Evolutionary conservation across 2,329 filamentous ascomycete genomes (phyloP), one percentile per base, ranked within the genome.

Genomic region (Salinomyces thailandicus): DNA sequence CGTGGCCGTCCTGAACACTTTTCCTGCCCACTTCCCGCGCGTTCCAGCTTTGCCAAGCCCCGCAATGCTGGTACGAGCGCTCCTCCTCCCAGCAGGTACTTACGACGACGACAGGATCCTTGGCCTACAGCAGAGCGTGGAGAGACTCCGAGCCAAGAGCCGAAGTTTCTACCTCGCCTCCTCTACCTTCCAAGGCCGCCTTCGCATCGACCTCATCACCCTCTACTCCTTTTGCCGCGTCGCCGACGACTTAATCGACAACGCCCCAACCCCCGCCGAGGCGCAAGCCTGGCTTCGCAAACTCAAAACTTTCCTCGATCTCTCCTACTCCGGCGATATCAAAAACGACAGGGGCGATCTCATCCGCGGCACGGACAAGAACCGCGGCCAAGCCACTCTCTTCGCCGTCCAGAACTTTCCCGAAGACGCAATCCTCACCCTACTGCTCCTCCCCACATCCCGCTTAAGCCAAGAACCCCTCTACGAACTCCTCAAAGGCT

Each of bases 141-240:
- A 50, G 1, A 68, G 74, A 5, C 59, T 85, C 5, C 61, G 68
- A 33, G 66, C 63, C 37, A 85, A 85, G 51, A 85, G 79, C 47
- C 69, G 79, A 32, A 84, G 79, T 48, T 85, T 85, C 54, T 83
- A 81, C 46, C 62, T 85, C 5, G 81, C 80, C 0, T 82, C 77
- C 44, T 73, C 76, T 0, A 72, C 76, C 0, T 85, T 86, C 45
- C 68, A 74, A 26, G 79, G 79, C 1, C 69, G 75, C 16, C 61
- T 85, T 5, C 70, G 80, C 4, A 75, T 79, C 18, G 80, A 85
- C 46, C 54, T 85, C 9, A 69, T 82, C 17, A 59, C 81, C 1
- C 60, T 85, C 3, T 85, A 85, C 51, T 81, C 79, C 0, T 85
- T 83, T 52, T 85, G 81, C 48, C 69, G 81, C 8, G 72, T 83